phyloP scores from a whole-genome alignment of 2,329 filamentous ascomycete genomes.

The Xylaria sp. region DNA sequence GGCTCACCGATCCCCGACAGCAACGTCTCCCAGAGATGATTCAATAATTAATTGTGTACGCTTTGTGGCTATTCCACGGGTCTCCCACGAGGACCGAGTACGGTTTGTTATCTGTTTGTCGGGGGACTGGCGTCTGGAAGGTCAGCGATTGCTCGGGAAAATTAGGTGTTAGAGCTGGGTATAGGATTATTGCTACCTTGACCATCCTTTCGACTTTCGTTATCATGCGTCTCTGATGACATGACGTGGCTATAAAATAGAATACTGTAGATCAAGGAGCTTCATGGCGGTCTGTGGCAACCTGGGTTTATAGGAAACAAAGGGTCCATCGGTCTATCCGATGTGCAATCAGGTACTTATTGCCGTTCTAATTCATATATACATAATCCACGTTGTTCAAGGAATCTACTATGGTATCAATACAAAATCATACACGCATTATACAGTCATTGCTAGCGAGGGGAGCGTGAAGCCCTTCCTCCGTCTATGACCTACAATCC shows the following conservation, averaged over 20 bases:
- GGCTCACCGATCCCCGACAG: constrained; percentile 70
- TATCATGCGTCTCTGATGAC: constrained; percentile 1
- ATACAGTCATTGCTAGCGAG: constrained; percentile 6
- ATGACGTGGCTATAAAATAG: constrained; percentile 16
- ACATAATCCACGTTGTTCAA: not conserved
- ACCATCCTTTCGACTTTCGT: constrained; percentile 8
- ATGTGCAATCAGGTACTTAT: not conserved
- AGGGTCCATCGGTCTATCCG: not conserved
- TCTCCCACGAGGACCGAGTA: constrained; percentile 1
- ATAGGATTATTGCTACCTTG: not conserved
- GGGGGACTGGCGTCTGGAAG: constrained; percentile 17
- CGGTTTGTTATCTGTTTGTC: constrained; percentile 24
- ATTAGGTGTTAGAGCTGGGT: constrained; percentile 9
- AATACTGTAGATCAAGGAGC: constrained; percentile 25
- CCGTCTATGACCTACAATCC: not conserved
- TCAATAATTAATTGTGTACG: constrained; percentile 30
- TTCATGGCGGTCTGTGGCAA: constrained; percentile 3
- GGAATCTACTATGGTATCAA: constrained; percentile 10
- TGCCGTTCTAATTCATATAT: constrained; percentile 10
- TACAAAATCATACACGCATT: constrained; percentile 25
- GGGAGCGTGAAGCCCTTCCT: not conserved
- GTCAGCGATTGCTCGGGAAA: constrained; percentile 17
- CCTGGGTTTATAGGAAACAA: constrained; percentile 14
- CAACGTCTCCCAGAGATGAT: constrained; percentile 55
- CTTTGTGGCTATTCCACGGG: constrained; percentile 16